Base-by-base conservation (phyloP, 768 basidiomycete genomes). In the Suillus tomentosus region DNA sequence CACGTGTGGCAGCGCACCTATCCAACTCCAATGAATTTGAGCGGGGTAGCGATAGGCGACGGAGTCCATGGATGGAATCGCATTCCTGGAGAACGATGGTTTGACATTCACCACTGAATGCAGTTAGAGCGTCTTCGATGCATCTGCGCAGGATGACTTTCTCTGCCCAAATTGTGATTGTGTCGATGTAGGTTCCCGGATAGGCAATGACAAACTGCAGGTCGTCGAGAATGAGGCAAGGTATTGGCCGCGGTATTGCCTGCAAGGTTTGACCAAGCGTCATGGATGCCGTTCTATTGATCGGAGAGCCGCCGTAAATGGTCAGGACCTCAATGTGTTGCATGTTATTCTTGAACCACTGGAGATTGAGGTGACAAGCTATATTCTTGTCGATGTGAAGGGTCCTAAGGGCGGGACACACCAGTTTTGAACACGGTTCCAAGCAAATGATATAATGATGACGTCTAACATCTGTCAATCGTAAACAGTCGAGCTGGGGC, bases 391-490 rank as follows among this genome's bases (percentile, higher is more conserved):
- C 37, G 14, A 39, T 3, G 6, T 39, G 3, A 39, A 39, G 55
- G 15, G 15, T 24, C 22, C 55, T 56, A 10, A 39, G 36, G 3
- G 22, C 15, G 14, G 36, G 37, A 56, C 55, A 56, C 22, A 24
- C 22, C 22, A 56, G 37, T 24, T 56, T 24, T 3, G 24, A 39
- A 22, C 14, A 9, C 36, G 53, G n/a, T 22, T 37, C 11, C 22
- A 3, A 15, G 11, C 1, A 0, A 14, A 9, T 7, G 14, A 0
- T 4, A 39, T 4, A 9, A 5, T 2, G 4, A 4, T 2, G 1
- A 39, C 7, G 3, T 17, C 22, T 39, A 2, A 24, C 24, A 15
- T 24, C 9, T 5, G 8, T 15, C 55, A 39, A 57, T 57, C 55
- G 22, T 17, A 39, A 24, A 24, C 14, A 22, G 2, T 57, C 7